Evolutionary conservation across 148 eudicot species (phyloP).

Genomic region (Fagopyrum homotropicum): DNA sequence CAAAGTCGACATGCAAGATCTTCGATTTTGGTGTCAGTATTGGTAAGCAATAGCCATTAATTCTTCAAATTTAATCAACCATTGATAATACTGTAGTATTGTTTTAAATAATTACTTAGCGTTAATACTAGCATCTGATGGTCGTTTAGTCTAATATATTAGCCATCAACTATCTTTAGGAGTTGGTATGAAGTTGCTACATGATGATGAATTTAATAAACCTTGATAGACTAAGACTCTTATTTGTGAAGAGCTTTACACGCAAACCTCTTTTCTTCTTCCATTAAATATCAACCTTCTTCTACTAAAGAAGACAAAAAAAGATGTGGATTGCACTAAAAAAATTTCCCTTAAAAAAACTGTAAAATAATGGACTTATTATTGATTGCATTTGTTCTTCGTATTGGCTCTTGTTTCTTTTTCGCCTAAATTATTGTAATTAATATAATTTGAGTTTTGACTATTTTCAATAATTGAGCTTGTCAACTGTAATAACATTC

Average conservation of each 20-base stretch:
- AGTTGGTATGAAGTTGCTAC: not conserved
- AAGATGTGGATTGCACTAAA: slow-evolving; percentile 6
- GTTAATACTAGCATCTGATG: not conserved
- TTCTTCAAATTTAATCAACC: not conserved
- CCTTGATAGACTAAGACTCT: not conserved
- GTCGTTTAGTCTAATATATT: not conserved
- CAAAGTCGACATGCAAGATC: slow-evolving; percentile 66
- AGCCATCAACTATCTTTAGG: not conserved
- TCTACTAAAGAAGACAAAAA: not conserved
- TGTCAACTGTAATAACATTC: not conserved
- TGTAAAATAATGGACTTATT: not conserved
- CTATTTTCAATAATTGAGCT: not conserved
- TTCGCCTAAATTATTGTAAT: not conserved
- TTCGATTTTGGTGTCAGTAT: slow-evolving; percentile 98
- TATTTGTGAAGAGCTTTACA: not conserved
- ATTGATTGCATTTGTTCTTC: not conserved
- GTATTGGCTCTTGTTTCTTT: not conserved
- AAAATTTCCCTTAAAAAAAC: not conserved
- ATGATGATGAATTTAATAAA: not conserved
- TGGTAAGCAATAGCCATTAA: slow-evolving; percentile 36
- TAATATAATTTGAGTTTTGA: not conserved
- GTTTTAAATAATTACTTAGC: too few species aligned
- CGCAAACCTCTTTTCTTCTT: not conserved
- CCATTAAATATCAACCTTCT: slow-evolving; percentile 3
- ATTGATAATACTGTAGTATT: not conserved